Base-by-base conservation (phyloP, 2,329 filamentous ascomycete genomes). In the Juglanconis sp. region DNA sequence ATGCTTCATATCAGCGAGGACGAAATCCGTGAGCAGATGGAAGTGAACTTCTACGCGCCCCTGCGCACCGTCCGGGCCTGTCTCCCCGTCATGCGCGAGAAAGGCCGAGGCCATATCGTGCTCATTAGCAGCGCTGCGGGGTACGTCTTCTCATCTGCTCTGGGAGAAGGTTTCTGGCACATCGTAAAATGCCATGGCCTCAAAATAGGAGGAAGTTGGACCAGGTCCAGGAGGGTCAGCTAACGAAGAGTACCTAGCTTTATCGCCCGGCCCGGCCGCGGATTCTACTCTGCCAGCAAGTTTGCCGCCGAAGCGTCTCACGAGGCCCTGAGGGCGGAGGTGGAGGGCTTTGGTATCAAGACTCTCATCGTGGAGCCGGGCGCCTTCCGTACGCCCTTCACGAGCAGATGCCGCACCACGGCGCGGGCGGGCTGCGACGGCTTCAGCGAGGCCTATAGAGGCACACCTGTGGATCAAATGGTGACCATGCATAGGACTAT, bases 41-140 rank as follows among this genome's bases (percentile, higher is more conserved):
- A 80, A 66, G 81, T 80, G 36, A 85, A 86, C 59, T 79, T 85
- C 35, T 80, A 84, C 63, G 82, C 81, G 3, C 69, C 73, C 7
- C 68, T 82, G 55, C 81, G 79, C 59, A 74, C 82, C 1, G 74
- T 77, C 34, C 76, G 78, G 5, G 79, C 80, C 0, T 76, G 82
- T 4, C 65, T 82, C 0, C 79, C 80, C 0, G 72, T 79, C 4
- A 72, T 86, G 59, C 77, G 82, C 11, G 70, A 56, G 32, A 63
- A 63, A 15, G 62, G 49, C 36, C 55, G 55, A 17, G 67, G 65
- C 4, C 72, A 72, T 0, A 24, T n/a, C 30, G 49, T 35, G 6
- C 24, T 52, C 30, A 31, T 31, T 11, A n/a, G 31, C 49, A 24
- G 13, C 32, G 49, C 15, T 30, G 17, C 49, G 24, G 49, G 49